These are phyloP conservation scores for Rhodotorula kratochvilovae DNA, from an alignment of 768 basidiomycete species.

Conservation along the genomic window DNA sequence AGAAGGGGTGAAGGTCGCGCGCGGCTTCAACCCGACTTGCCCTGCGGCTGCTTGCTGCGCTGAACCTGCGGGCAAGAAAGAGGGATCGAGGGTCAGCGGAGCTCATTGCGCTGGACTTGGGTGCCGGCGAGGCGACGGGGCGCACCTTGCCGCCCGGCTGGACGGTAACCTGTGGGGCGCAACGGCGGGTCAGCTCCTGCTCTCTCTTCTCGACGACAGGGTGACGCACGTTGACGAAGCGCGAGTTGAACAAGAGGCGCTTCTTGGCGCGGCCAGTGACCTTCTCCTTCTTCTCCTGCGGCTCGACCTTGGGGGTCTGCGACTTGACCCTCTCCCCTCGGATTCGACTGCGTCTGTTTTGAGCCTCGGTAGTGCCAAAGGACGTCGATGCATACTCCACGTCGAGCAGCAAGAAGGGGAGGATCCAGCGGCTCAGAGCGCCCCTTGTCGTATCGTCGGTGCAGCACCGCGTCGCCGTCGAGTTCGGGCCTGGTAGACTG, in stretches of 20 bases:
- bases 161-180: constrained; percentile 79
- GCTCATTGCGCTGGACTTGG: neutral
- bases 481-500: too few species aligned
- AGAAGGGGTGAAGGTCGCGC: neutral
- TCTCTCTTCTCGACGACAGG: neutral
- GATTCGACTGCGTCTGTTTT: too few species aligned
- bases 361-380: too few species aligned
- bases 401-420: too few species aligned
- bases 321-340: neutral
- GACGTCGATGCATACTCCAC: too few species aligned
- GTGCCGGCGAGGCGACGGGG: neutral
- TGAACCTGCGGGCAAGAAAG: neutral
- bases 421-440: too few species aligned
- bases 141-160: constrained; percentile 81
- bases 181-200: constrained; percentile 55
- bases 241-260: constrained; percentile 85
- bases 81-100: too few species aligned
- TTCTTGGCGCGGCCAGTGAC: constrained; percentile 98
- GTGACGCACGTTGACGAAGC: constrained; percentile 46
- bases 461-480: too few species aligned
- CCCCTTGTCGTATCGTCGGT: too few species aligned
- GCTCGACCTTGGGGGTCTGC: constrained; percentile 3
- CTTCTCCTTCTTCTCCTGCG: constrained; percentile 7
- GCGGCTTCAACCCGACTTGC: neutral
- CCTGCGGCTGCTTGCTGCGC: constrained; percentile 32